Percentiles rank a stretch among this genome's conserved stretches.
These are phyloP conservation scores for Talaromyces sp. DNA, from an alignment of 2,329 filamentous ascomycete genomes.

Conservation along the genomic window DNA sequence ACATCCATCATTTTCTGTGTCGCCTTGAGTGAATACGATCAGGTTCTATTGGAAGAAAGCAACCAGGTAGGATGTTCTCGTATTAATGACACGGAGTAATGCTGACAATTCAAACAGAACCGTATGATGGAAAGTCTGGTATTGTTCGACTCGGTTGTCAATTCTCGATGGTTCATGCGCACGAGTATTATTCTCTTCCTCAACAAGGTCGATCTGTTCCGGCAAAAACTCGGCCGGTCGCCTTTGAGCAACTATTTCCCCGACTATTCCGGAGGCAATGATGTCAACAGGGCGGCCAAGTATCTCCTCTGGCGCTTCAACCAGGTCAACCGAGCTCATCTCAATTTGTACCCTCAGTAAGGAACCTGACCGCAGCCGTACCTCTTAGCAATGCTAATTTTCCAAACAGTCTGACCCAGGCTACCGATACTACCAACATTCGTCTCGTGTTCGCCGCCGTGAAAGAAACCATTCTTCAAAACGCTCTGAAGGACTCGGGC, in stretches of 20 bases:
- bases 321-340: conserved; percentile 91
- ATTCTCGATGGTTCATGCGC: conserved; percentile 98
- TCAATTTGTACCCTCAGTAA: conserved; percentile 97
- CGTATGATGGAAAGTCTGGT: conserved; percentile 99
- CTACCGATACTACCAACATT: conserved; percentile 97
- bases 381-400: not conserved
- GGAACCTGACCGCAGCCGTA: conserved; percentile 32
- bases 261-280: conserved; percentile 94
- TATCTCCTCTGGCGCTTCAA: conserved; percentile 98
- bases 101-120: conserved; percentile 57
- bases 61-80: conserved; percentile 66
- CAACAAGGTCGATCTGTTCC: conserved; percentile 98
- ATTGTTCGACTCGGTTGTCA: conserved; percentile 96
- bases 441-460: conserved; percentile 95
- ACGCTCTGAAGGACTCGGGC: conserved; percentile 94
- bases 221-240: conserved; percentile 83
- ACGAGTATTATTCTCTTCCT: conserved; percentile 98
- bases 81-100: not conserved
- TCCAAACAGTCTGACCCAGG: conserved; percentile 76
- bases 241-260: conserved; percentile 94
- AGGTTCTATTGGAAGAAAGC: conserved; percentile 92
- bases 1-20: conserved; percentile 99
- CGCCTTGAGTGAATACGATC: conserved; percentile 95
- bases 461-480: conserved; percentile 97
- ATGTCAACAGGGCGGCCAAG: conserved; percentile 96